Evolutionary conservation across 352 stramenopile genomes (phyloP).

Genomic region (Globisporangium sylvaticum): DNA sequence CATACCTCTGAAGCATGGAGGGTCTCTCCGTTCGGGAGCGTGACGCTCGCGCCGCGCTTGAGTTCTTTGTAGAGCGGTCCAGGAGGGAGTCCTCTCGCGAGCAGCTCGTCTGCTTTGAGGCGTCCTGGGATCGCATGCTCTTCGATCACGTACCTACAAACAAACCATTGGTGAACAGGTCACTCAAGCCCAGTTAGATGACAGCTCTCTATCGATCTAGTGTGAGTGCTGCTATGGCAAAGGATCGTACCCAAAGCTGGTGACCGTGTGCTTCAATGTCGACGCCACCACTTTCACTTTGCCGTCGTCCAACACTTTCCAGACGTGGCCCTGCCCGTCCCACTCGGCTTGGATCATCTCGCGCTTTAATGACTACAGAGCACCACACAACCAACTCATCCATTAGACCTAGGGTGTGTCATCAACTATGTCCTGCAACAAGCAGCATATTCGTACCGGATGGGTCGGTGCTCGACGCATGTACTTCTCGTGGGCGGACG

Average conservation of each 20-base stretch:
- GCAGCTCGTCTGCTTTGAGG: constrained; percentile 80
- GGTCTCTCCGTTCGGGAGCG: constrained; percentile 65
- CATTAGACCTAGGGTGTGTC: not conserved
- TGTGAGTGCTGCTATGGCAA: not conserved
- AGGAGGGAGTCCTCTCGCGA: constrained; percentile 71
- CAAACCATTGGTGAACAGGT: not conserved
- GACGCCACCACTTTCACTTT: constrained; percentile 58
- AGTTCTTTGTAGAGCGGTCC: constrained; percentile 89
- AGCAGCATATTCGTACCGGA: constrained; percentile 29
- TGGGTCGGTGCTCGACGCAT: constrained; percentile 55
- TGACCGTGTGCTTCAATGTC: constrained; percentile 73
- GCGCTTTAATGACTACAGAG: constrained; percentile 26
- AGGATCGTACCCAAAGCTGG: constrained; percentile 62
- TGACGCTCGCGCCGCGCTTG: constrained; percentile 85
- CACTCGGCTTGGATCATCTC: constrained; percentile 53
- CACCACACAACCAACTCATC: constrained; percentile 22
- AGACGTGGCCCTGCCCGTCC: constrained; percentile 55
- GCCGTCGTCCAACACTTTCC: constrained; percentile 71
- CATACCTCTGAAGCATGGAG: constrained; percentile 80
- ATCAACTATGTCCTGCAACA: not conserved
- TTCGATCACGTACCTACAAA: constrained; percentile 69
- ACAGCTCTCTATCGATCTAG: not conserved
- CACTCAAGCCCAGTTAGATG: not conserved
- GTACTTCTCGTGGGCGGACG: constrained; percentile 54
- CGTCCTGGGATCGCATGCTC: constrained; percentile 76